These are phyloP conservation scores for Rhizophagus sp. DNA, from an alignment of 192 early-diverging fungal genomes.

Conservation along the genomic window DNA sequence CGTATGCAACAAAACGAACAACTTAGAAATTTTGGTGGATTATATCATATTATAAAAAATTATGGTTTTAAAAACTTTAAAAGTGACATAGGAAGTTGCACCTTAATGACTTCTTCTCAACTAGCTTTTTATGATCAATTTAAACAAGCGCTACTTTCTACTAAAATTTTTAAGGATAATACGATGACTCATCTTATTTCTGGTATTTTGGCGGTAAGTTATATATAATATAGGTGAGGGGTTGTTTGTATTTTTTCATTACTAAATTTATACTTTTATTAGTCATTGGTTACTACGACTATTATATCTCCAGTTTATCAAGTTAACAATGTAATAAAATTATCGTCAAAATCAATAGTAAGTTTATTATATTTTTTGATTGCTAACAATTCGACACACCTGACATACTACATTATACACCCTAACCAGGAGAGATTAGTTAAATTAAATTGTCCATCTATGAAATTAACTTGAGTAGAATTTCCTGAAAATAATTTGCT, in stretches of 20 bases:
- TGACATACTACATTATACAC: no score
- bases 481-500: no score
- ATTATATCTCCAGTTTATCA: constrained; percentile 71
- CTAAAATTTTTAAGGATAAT: constrained; percentile 63
- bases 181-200: constrained; percentile 67
- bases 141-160: constrained; percentile 66
- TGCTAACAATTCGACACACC: no score
- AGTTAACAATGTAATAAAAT: constrained; percentile 84
- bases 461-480: no score
- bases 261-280: background rate
- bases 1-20: constrained; percentile 78
- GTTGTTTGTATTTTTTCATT: no score
- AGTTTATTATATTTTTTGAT: background rate
- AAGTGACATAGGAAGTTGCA: constrained; percentile 85
- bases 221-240: background rate
- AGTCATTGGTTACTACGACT: constrained; percentile 76
- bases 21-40: constrained; percentile 73
- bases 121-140: constrained; percentile 75
- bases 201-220: constrained; percentile 68
- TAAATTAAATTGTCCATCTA: no score
- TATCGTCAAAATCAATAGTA: constrained; percentile 42
- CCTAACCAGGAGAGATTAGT: no score
- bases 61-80: constrained; percentile 79
- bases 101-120: constrained; percentile 78
- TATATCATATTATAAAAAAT: constrained; percentile 71